Conservation (phyloP, 2,329 filamentous ascomycete species). For the Colletotrichum paranaense region DNA sequence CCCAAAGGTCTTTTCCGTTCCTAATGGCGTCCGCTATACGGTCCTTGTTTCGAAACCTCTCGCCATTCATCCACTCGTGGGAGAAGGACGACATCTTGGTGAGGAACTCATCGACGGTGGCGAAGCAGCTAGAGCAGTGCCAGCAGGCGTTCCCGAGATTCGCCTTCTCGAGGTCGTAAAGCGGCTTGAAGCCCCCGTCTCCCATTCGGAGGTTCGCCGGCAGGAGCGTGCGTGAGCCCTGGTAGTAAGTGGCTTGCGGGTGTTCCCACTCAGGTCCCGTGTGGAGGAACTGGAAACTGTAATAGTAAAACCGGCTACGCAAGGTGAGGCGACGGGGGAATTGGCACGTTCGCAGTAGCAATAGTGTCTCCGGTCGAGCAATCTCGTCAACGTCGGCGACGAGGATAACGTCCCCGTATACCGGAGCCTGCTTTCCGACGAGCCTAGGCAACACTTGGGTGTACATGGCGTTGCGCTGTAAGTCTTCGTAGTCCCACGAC, state of each 20-base stretch:
- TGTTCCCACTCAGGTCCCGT: constrained; percentile 62
- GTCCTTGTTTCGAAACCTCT: constrained; percentile 57
- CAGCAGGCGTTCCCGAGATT: constrained; percentile 61
- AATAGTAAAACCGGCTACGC: constrained; percentile 66
- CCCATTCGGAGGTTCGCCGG: constrained; percentile 64
- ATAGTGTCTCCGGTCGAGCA: constrained; percentile 61
- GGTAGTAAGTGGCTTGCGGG: constrained; percentile 69
- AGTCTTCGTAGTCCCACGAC: constrained; percentile 63
- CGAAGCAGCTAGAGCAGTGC: constrained; percentile 73
- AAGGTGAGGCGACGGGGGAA: constrained; percentile 66
- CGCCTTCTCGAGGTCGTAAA: constrained; percentile 41
- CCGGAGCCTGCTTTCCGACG: constrained; percentile 51
- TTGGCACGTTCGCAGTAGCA: constrained; percentile 60
- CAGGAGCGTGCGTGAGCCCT: constrained; percentile 55
- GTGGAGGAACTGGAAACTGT: constrained; percentile 65
- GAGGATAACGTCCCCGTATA: constrained; percentile 65
- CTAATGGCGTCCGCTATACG: constrained; percentile 63
- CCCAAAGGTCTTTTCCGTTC: constrained; percentile 66
- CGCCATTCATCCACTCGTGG: constrained; percentile 60
- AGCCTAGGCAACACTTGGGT: constrained; percentile 65
- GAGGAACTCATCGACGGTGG: constrained; percentile 64
- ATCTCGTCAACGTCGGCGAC: constrained; percentile 73
- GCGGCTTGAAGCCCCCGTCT: constrained; percentile 32
- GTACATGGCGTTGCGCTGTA: constrained; percentile 68
- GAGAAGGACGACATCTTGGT: constrained; percentile 63